phyloP scores from a whole-genome alignment of 2,329 filamentous ascomycete genomes.

The Dissoconium aciculare region DNA sequence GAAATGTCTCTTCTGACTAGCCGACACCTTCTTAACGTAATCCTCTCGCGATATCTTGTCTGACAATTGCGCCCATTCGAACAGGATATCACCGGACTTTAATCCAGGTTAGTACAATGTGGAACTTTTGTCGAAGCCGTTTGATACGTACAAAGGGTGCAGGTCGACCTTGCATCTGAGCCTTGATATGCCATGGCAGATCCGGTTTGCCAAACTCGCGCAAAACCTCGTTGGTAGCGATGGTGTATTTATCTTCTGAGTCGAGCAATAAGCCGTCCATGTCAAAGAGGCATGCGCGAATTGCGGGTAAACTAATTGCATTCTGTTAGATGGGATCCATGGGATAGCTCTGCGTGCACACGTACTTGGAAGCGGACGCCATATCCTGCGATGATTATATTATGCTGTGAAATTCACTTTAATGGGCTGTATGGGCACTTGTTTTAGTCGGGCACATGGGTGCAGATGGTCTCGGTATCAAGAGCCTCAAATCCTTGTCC shows the following conservation, averaged over 20 bases:
- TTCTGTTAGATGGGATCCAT: too few relatives aligned
- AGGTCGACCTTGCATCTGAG: conserved; percentile 60
- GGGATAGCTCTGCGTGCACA: too few relatives aligned
- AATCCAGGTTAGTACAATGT: too few relatives aligned
- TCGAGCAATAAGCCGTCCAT: conserved; percentile 96
- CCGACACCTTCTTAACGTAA: conserved; percentile 45
- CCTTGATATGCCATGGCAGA: conserved; percentile 91
- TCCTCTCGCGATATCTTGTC: conserved; percentile 59
- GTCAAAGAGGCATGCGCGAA: conserved; percentile 91
- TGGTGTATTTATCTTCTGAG: conserved; percentile 79
- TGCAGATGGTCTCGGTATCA: too few relatives aligned
- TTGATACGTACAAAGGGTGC: conserved; percentile 33
- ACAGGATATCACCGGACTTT: conserved; percentile 47
- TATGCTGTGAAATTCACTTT: too few relatives aligned
- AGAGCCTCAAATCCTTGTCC: too few relatives aligned
- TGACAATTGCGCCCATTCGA: conserved; percentile 73
- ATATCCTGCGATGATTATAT: too few relatives aligned
- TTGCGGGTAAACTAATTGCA: conserved; percentile 43
- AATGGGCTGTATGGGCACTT: too few relatives aligned
- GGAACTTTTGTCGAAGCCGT: not conserved
- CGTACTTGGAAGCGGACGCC: too few relatives aligned
- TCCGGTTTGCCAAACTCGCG: conserved; percentile 54
- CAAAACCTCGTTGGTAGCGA: conserved; percentile 69
- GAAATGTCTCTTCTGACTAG: conserved; percentile 58
- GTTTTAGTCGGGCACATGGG: too few relatives aligned